Evolutionary conservation across 208 protist species (phyloP).

Genomic region (Trypanosoma scelopori): DNA sequence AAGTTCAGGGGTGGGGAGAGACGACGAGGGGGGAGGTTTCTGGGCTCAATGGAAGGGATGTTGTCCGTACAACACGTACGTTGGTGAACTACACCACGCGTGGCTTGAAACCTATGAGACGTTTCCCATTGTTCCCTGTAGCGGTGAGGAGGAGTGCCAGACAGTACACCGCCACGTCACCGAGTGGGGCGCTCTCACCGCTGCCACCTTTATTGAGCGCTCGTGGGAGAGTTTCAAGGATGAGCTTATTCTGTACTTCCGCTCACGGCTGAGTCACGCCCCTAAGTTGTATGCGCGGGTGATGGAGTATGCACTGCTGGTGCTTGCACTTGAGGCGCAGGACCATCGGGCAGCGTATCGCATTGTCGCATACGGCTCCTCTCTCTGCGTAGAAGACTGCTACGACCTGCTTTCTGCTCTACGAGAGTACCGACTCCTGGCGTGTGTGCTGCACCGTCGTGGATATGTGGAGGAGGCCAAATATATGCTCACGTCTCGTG

Average conservation of each 20-base stretch:
- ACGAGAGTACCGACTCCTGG: constrained; percentile 69
- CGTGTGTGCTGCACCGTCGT: constrained; percentile 50
- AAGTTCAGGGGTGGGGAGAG: background rate
- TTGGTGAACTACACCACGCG: constrained; percentile 35
- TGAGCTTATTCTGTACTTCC: constrained; percentile 42
- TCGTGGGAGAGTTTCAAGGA: constrained; percentile 57
- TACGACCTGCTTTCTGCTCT: constrained; percentile 56
- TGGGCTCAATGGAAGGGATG: constrained; percentile 36
- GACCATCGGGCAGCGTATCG: constrained; percentile 59
- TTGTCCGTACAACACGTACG: constrained; percentile 41
- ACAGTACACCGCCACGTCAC: constrained; percentile 35
- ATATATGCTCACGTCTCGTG: constrained; percentile 25
- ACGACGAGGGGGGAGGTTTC: constrained; percentile 7
- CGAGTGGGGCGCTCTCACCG: constrained; percentile 32
- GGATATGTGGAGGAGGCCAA: constrained; percentile 34
- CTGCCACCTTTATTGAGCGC: constrained; percentile 36
- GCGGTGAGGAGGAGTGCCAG: background rate
- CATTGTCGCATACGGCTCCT: constrained; percentile 32
- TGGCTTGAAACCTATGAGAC: constrained; percentile 53
- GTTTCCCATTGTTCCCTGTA: constrained; percentile 36
- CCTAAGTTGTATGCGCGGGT: constrained; percentile 31
- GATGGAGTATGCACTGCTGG: constrained; percentile 68
- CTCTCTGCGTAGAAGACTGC: constrained; percentile 55
- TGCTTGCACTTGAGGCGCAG: constrained; percentile 60
- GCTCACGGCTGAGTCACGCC: constrained; percentile 30